Base-by-base conservation (phyloP, 768 basidiomycete species). In the Artomyces pyxidatus region DNA sequence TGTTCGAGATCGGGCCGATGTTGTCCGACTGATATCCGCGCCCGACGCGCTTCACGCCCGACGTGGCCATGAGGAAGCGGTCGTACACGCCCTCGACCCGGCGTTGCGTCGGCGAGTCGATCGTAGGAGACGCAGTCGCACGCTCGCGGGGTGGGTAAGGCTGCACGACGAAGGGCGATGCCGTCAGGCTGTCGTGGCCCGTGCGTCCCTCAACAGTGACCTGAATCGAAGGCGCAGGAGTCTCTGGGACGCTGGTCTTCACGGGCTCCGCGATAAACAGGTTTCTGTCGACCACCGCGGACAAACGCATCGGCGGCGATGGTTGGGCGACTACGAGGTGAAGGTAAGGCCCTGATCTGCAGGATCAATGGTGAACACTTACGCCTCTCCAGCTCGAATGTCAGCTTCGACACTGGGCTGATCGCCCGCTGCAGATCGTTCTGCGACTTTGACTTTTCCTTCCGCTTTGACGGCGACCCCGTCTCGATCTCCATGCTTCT, bases 21-120 rank as follows among this genome's bases (percentile, higher is more conserved):
- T 76, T 77, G 45, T 86, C 78, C 2, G 85, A 88, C 63, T 90
- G 85, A 57, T 90, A 89, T 6, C 88, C 88, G 58, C 78, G 81
- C 3, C 88, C 88, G 7, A 85, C 67, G 25, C 87, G 84, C 59
- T 82, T 88, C 35, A 91, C 87, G 23, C 84, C 83, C 2, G 81
- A 77, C 1, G 85, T 86, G 10, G 86, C 82, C 83, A 88, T 85
- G 25, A 90, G 70, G 69, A 89, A 83, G 37, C 83, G 78, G 56
- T 91, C 88, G 52, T 90, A 91, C 16, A 85, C 83, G 48, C 78
- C 78, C 67, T 89, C 87, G 23, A 85, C 59, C 40, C 75, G 77
- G 37, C 74, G 80, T 50, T 69, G 76, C 48, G 73, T 73, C 0
- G 83, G 81, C 0, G 81, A 74, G 50, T 82, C 78, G 4, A 74